Base-by-base conservation (phyloP, 2,329 filamentous ascomycete species). In the Botrytis fabae region DNA sequence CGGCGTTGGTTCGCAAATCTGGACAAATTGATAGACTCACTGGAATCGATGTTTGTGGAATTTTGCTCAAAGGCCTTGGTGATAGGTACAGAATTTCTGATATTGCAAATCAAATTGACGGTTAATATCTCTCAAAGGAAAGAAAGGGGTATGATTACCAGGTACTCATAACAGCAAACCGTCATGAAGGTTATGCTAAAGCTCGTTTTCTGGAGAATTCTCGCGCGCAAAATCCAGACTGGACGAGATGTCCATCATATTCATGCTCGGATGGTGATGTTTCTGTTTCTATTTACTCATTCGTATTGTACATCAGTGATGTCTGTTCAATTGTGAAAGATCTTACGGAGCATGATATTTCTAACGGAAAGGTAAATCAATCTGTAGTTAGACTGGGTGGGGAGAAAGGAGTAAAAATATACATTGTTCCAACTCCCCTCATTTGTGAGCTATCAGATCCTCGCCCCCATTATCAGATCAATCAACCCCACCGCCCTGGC, bases 401-500 rank as follows among this genome's bases (percentile, higher is more conserved):
- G 20, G 68, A 38, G 9, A 20, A n/a, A 2, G 8, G 9, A 5
- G 32, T 48, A 38, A 38, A 32, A 35, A 40, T 14, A 22, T 70
- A 22, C 5, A 61, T 38, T 28, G 12, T 18, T 54, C 22, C 22
- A 40, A 54, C 40, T 18, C 32, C 22, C 4, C 46, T 40, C 32
- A 20, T 22, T 14, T 28, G 22, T 38, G 10, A 68, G 32, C 28
- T 28, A 28, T 54, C 51, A 9, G 9, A 62, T 62, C 16, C 38
- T n/a, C 32, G 35, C 22, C 25, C 35, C 38, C 22, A 40, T 32
- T 46, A 32, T 65, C 32, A 59, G 12, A 46, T 14, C 22, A 51
- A 25, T 46, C 25, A 28, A 48, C 8, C 42, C 59, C 69, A 63
- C 57, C 69, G 57, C 69, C 42, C 42, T 38, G 42, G 69, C n/a